A percentile compares a stretch with the other conserved stretches of the same genome.
Evolutionary conservation across 1,284 basidiomycete genomes (phyloP).

Genomic region (Mycena citricolor): DNA sequence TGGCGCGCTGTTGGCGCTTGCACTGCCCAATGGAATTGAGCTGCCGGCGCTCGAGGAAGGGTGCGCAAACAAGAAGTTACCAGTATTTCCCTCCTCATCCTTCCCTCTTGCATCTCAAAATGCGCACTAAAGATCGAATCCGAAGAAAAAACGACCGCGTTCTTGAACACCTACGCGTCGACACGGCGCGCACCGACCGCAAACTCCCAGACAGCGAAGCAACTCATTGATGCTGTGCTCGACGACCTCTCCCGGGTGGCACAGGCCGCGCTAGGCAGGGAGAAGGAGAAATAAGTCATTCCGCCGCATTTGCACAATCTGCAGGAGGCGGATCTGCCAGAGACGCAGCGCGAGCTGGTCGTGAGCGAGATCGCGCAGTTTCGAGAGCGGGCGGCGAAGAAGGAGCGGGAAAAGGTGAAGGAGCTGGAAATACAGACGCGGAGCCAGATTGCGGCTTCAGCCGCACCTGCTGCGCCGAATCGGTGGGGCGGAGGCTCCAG

Average conservation of each 20-base stretch:
- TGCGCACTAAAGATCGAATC: constrained; percentile 95
- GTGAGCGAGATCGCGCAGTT: constrained; percentile 95
- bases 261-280: constrained; percentile 62
- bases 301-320: constrained; percentile 94
- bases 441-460: constrained; percentile 36
- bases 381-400: constrained; percentile 81
- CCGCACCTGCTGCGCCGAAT: constrained; percentile 70
- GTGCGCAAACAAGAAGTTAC: constrained; percentile 80
- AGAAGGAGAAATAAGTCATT: constrained; percentile 82
- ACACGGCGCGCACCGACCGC: constrained; percentile 27
- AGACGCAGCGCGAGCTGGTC: constrained; percentile 90
- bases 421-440: constrained; percentile 66
- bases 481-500: constrained; percentile 62
- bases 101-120: constrained; percentile 34
- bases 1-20: constrained; percentile 79
- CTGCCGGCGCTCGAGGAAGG: constrained; percentile 85
- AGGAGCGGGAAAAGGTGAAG: constrained; percentile 81
- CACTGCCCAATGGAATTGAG: constrained; percentile 81
- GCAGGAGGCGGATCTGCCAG: constrained; percentile 93
- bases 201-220: constrained; percentile 51
- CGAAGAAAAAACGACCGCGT: constrained; percentile 88
- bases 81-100: constrained; percentile 47
- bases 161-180: constrained; percentile 73
- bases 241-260: constrained; percentile 65
- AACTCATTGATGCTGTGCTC: constrained; percentile 55